phyloP scores from a whole-genome alignment of 2,329 filamentous ascomycete species.

The Bipolaris zeicola region DNA sequence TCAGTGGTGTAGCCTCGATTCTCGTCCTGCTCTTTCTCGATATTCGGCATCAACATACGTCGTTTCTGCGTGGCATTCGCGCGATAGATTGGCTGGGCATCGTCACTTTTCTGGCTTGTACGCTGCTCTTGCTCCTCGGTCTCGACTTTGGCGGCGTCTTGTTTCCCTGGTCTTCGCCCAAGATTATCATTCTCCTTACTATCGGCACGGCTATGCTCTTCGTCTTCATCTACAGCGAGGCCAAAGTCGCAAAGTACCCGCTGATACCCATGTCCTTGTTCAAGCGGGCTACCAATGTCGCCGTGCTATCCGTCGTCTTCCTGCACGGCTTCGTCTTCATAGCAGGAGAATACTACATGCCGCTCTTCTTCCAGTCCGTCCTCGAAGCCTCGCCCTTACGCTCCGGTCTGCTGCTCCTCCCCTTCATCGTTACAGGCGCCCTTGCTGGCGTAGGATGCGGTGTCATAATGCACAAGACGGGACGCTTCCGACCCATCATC shows the following conservation, averaged over 20 bases:
- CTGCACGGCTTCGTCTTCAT: constrained; percentile 58
- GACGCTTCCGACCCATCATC: constrained; percentile 49
- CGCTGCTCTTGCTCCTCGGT: constrained; percentile 59
- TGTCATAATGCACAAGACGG: constrained; percentile 54
- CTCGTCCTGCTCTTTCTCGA: constrained; percentile 60
- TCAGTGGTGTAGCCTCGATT: constrained; percentile 56
- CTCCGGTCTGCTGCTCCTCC: constrained; percentile 67
- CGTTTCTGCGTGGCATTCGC: constrained; percentile 54
- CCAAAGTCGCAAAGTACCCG: constrained; percentile 66
- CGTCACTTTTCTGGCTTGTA: constrained; percentile 57
- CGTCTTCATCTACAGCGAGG: constrained; percentile 66
- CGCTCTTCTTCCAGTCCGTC: constrained; percentile 74
- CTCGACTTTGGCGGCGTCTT: constrained; percentile 60
- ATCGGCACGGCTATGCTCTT: constrained; percentile 56
- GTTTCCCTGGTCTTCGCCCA: constrained; percentile 60
- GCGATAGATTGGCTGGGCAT: constrained; percentile 63
- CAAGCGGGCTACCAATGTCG: constrained; percentile 60
- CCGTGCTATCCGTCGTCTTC: constrained; percentile 59
- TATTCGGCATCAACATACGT: constrained; percentile 61
- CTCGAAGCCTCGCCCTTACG: constrained; percentile 64
- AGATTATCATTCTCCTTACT: constrained; percentile 61
- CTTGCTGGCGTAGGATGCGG: constrained; percentile 54
- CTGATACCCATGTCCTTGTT: constrained; percentile 72
- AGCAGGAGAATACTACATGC: constrained; percentile 71
- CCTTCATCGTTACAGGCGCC: constrained; percentile 58